These are phyloP conservation scores for Metarhizium sp. DNA, from an alignment of 2,329 filamentous ascomycete genomes.

Conservation along the genomic window DNA sequence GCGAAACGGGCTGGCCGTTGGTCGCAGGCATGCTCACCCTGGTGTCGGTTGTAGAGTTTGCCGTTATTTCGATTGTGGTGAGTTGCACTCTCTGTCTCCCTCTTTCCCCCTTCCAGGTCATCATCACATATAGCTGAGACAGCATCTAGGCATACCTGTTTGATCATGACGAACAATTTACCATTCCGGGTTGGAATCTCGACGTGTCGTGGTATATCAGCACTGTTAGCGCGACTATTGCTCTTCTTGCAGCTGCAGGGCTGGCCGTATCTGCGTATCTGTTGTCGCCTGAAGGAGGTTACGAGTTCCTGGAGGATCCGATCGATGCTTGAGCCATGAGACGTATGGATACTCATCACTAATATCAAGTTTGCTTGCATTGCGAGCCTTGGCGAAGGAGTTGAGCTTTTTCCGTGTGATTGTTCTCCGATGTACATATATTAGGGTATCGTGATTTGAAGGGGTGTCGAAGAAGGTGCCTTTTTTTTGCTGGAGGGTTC, in stretches of 20 bases:
- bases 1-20: constrained; percentile 76
- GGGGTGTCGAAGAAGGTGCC: too few relatives aligned
- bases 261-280: constrained; percentile 59
- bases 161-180: constrained; percentile 76
- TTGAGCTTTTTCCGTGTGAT: too few relatives aligned
- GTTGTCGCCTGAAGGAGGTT: constrained; percentile 74
- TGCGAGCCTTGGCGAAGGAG: too few relatives aligned
- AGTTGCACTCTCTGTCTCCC: constrained; percentile 23
- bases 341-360: too few relatives aligned
- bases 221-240: constrained; percentile 44
- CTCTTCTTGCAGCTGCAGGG: constrained; percentile 43
- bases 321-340: constrained; percentile 36
- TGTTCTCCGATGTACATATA: too few relatives aligned
- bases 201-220: constrained; percentile 71
- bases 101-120: too few relatives aligned
- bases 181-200: constrained; percentile 68
- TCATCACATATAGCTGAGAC: neutral
- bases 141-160: constrained; percentile 63
- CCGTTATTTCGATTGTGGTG: constrained; percentile 77
- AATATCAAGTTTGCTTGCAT: too few relatives aligned
- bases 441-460: too few relatives aligned
- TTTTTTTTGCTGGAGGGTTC: too few relatives aligned
- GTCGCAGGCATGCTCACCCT: constrained; percentile 55
- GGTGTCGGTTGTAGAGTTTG: constrained; percentile 60
- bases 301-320: constrained; percentile 55